A percentile compares a stretch with the other conserved stretches of the same genome.
phyloP scores from a whole-genome alignment of 257 asterid genomes.

The Voacanga thouarsii region DNA sequence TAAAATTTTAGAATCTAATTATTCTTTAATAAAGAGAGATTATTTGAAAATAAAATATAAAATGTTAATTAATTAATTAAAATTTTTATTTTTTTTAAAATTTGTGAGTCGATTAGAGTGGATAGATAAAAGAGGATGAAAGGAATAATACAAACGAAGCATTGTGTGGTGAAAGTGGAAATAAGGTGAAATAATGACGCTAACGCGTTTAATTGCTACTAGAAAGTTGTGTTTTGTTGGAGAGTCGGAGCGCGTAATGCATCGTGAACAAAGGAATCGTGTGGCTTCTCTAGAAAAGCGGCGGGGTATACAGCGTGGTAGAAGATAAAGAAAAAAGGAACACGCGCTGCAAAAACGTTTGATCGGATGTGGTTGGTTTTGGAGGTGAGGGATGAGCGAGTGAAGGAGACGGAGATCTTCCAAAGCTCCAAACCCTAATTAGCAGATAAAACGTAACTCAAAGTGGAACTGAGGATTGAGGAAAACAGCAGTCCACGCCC shows the following conservation, averaged over 20 bases:
- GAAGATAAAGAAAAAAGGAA: background rate
- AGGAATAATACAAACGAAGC: too few species aligned
- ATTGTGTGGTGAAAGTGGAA: too few species aligned
- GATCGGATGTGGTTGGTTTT: background rate
- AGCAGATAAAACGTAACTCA: background rate
- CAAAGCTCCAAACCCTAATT: conserved; percentile 11
- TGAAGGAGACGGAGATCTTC: conserved; percentile 16
- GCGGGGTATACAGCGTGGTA: background rate
- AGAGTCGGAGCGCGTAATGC: conserved; percentile 5
- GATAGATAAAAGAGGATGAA: too few species aligned
- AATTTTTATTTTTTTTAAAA: too few species aligned
- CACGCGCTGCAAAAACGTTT: conserved; percentile 12
- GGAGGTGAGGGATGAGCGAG: conserved; percentile 7
- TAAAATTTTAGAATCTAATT: too few species aligned
- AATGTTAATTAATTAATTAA: too few species aligned
- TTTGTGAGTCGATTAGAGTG: too few species aligned
- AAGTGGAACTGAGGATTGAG: conserved; percentile 13
- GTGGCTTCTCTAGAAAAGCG: background rate
- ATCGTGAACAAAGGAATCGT: background rate
- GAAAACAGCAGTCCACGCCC: conserved; percentile 50
- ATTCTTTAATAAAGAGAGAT: too few species aligned
- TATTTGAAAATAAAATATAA: too few species aligned
- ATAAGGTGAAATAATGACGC: too few species aligned
- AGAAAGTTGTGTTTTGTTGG: too few species aligned
- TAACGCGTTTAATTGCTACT: too few species aligned